Conservation (phyloP, 176 grass and related monocot genomes). For the Oryza glumipatula region DNA sequence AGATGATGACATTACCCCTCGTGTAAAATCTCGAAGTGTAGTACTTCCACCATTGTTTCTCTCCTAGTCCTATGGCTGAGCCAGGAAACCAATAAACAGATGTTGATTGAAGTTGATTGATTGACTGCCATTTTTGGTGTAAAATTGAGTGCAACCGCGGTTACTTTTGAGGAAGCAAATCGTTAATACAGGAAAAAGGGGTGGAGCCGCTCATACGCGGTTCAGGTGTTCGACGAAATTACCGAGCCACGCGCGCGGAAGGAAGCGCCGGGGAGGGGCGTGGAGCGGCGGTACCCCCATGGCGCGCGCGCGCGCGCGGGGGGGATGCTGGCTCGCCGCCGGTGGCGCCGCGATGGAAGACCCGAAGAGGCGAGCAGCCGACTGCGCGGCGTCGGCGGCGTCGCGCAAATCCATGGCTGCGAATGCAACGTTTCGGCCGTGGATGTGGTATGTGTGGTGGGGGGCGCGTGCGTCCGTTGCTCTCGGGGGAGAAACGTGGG, state of each 20-base stretch:
- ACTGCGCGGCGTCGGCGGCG: too few relatives aligned
- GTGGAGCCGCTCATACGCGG: not conserved
- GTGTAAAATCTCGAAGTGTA: constrained; percentile 28
- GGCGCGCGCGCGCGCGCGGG: not conserved
- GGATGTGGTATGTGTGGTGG: not conserved
- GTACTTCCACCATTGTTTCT: not conserved
- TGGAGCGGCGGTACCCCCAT: not conserved
- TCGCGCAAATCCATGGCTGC: not conserved
- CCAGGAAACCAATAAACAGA: constrained; percentile 29
- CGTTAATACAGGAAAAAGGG: not conserved
- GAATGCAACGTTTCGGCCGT: not conserved
- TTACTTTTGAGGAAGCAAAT: not conserved
- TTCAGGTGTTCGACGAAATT: not conserved
- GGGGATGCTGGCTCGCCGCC: not conserved
- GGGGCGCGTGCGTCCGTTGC: not conserved
- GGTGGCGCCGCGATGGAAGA: not conserved
- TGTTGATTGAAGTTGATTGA: not conserved
- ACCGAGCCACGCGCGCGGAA: not conserved
- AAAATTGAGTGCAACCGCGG: not conserved
- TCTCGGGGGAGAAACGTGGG: not conserved
- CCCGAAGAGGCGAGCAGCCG: not conserved
- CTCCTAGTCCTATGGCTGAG: not conserved
- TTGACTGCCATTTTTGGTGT: not conserved
- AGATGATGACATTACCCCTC: constrained; percentile 37
- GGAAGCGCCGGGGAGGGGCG: not conserved